Evolutionary conservation across 768 basidiomycete species (phyloP).

Genomic region (Amyloporia xantha): DNA sequence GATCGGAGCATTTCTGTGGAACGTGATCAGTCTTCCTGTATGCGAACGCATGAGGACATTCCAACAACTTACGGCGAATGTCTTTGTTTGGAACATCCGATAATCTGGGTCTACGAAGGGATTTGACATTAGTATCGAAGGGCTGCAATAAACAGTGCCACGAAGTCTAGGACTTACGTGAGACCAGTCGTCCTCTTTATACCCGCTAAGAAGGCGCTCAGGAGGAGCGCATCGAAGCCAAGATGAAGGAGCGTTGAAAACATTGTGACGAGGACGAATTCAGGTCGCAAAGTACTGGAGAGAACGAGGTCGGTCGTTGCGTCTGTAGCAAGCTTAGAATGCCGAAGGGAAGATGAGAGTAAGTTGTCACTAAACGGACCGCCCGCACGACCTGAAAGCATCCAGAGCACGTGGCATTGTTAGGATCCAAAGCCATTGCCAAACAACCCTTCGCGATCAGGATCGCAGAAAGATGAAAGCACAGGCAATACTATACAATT

Average conservation of each 20-base stretch:
- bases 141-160: not conserved
- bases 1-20: slow-evolving; percentile 65
- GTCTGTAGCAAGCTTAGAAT: too few species aligned
- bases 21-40: too few species aligned
- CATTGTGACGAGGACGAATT: slow-evolving; percentile 30
- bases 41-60: too few species aligned
- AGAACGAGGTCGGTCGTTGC: too few species aligned
- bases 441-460: too few species aligned
- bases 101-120: slow-evolving; percentile 56
- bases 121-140: not conserved
- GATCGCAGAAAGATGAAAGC: too few species aligned
- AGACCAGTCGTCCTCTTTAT: slow-evolving; percentile 77
- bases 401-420: slow-evolving; percentile 16
- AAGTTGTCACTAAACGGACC: not conserved
- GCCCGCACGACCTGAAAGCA: not conserved
- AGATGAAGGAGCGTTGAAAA: slow-evolving; percentile 65
- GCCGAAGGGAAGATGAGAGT: not conserved
- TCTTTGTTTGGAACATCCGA: slow-evolving; percentile 83
- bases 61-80: slow-evolving; percentile 69
- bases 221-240: slow-evolving; percentile 70
- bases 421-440: slow-evolving; percentile 19
- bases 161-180: slow-evolving; percentile 50
- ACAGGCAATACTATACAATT: too few species aligned
- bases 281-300: too few species aligned
- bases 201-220: slow-evolving; percentile 81